Evolutionary conservation across 176 grass and related monocot species (phyloP).

Genomic region (Zea luxurians): DNA sequence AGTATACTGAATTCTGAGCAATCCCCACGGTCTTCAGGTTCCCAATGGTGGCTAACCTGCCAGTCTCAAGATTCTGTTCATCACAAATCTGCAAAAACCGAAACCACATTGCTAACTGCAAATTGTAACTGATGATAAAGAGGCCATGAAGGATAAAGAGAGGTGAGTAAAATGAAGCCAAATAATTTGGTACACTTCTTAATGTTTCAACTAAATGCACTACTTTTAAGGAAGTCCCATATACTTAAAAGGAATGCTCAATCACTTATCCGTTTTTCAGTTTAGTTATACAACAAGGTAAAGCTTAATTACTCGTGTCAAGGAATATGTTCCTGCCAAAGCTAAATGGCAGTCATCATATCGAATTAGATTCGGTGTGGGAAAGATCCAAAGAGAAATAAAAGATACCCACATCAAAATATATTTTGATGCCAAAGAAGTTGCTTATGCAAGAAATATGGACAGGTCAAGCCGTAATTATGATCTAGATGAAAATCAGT

Average conservation of each 20-base stretch:
- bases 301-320: not conserved
- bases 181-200: not conserved
- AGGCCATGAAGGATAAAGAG: not conserved
- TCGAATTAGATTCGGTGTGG: not conserved
- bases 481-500: not conserved
- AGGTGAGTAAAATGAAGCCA: not conserved
- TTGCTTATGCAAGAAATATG: not conserved
- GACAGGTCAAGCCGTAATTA: not conserved
- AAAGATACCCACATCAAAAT: not conserved
- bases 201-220: not conserved
- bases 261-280: not conserved
- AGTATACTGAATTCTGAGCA: conserved; percentile 13
- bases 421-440: not conserved
- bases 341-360: conserved; percentile 1
- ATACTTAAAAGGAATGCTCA: not conserved
- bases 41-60: not conserved
- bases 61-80: not conserved
- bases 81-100: conserved; percentile 27
- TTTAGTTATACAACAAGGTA: not conserved
- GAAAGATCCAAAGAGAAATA: not conserved
- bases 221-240: not conserved
- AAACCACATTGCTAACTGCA: conserved; percentile 18
- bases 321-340: not conserved
- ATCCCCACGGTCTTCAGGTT: not conserved
- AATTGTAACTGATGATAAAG: not conserved